Conservation (phyloP, 805 yeast genomes). For the Sugiyamaella qingdaonensis region DNA sequence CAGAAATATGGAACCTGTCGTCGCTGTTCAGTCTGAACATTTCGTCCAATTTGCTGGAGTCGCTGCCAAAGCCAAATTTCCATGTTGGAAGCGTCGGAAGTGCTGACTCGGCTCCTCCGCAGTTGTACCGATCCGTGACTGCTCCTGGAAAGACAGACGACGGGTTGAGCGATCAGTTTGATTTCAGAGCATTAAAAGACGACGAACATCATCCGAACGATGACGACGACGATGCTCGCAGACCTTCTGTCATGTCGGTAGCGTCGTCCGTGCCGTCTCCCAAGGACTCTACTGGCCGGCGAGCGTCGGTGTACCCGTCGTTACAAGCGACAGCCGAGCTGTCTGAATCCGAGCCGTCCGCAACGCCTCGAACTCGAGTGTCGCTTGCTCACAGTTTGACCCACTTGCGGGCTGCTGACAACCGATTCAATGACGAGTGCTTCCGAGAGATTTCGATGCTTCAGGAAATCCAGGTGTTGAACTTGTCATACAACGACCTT, state of each 20-base stretch:
- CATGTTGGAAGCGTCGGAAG: constrained; percentile 24
- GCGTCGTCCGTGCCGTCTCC: constrained; percentile 19
- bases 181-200: neutral
- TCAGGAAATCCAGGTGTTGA: constrained; percentile 55
- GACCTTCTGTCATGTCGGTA: constrained; percentile 15
- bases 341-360: constrained; percentile 1
- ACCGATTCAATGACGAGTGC: constrained; percentile 72
- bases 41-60: constrained; percentile 64
- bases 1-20: constrained; percentile 59
- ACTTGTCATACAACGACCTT: constrained; percentile 79
- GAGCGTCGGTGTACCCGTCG: constrained; percentile 16
- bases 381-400: constrained; percentile 48
- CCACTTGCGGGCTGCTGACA: constrained; percentile 70
- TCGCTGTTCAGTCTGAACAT: constrained; percentile 59
- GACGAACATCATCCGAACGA: neutral
- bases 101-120: constrained; percentile 8
- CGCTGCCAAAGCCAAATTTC: constrained; percentile 45
- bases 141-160: neutral
- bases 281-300: constrained; percentile 14
- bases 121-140: neutral
- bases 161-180: neutral
- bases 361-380: constrained; percentile 14
- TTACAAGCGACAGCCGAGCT: constrained; percentile 8
- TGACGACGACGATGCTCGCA: constrained; percentile 5
- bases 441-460: constrained; percentile 64